Evolutionary conservation across 2,329 filamentous ascomycete genomes (phyloP).

Genomic region (Stachybotrys chlorohalonatus): DNA sequence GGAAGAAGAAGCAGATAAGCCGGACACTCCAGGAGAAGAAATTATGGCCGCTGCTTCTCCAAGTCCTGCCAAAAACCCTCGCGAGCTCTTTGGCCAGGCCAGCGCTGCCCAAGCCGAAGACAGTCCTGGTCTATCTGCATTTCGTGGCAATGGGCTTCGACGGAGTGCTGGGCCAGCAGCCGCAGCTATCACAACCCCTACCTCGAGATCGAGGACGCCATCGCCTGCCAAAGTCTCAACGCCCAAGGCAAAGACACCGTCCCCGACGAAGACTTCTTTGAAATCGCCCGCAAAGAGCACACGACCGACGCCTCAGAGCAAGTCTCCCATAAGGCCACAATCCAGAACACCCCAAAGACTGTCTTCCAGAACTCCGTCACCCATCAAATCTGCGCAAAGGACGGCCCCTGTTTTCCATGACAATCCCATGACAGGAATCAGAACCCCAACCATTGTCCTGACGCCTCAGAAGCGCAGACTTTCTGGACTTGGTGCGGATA

Average conservation of each 20-base stretch:
- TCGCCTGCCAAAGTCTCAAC: conserved; percentile 12
- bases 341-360: conserved; percentile 7
- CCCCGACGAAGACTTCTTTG: conserved; percentile 6
- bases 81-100: background rate
- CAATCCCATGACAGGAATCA: conserved; percentile 41
- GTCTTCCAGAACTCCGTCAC: conserved; percentile 3
- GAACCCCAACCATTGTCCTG: conserved; percentile 55
- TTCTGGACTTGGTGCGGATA: conserved; percentile 62
- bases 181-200: conserved; percentile 25
- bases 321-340: conserved; percentile 6
- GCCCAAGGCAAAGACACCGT: conserved; percentile 4
- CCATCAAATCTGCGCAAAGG: conserved; percentile 12
- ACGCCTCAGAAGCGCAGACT: conserved; percentile 41
- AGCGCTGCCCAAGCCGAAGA: conserved; percentile 21
- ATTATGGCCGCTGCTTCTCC: conserved; percentile 8
- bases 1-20: conserved; percentile 46
- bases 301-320: background rate
- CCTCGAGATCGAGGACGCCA: conserved; percentile 12
- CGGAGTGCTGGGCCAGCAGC: conserved; percentile 35
- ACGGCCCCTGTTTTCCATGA: conserved; percentile 41
- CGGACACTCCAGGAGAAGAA: conserved; percentile 24
- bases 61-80: conserved; percentile 7
- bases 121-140: conserved; percentile 46
- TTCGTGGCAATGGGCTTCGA: conserved; percentile 38
- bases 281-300: background rate